phyloP scores from a whole-genome alignment of 78 protist genomes.

The Guillardia theta region DNA sequence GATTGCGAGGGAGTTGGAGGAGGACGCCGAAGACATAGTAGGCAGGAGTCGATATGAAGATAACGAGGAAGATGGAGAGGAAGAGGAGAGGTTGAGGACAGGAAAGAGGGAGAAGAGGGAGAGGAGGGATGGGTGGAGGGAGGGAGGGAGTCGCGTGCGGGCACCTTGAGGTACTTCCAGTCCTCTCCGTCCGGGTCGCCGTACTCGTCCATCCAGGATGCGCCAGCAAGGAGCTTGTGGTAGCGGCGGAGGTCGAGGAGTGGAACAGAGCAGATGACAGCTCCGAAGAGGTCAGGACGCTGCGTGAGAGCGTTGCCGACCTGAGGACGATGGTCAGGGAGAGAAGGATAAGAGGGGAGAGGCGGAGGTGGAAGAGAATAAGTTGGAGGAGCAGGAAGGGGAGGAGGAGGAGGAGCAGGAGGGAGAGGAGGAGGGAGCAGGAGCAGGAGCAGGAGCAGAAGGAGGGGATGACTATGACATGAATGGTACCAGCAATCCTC shows the following conservation, averaged over 20 bases:
- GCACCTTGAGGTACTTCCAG: neutral
- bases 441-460: no score
- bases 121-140: neutral
- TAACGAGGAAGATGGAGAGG: neutral
- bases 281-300: constrained; percentile 37
- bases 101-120: neutral
- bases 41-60: neutral
- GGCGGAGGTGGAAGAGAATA: no score
- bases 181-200: constrained; percentile 38
- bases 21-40: neutral
- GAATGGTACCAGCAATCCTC: constrained; percentile 54
- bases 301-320: constrained; percentile 2
- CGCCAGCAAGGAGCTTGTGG: constrained; percentile 53
- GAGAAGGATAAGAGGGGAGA: no score
- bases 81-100: neutral
- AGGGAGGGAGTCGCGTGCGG: neutral
- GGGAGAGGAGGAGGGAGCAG: no score
- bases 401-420: no score
- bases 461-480: no score
- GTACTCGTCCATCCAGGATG: constrained; percentile 51
- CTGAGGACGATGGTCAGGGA: no score
- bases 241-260: constrained; percentile 50
- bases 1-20: no score
- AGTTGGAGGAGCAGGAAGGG: no score
- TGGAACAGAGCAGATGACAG: constrained; percentile 48